Conservation (phyloP, 139 green algal species). For the Ettlia oleoabundans region DNA sequence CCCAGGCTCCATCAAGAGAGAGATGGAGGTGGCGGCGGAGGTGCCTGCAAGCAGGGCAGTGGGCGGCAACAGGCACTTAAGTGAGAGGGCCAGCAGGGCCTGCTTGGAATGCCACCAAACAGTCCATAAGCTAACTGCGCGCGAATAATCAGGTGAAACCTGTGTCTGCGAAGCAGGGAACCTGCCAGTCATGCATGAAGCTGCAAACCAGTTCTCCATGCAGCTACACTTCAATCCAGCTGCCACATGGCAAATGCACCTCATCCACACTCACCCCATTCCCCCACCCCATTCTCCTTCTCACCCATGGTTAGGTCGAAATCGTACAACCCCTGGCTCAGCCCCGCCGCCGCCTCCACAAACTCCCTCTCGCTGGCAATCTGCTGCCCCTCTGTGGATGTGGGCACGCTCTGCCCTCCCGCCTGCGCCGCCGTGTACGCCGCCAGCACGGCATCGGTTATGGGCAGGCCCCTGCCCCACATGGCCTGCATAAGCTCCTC, state of each 20-base stretch:
- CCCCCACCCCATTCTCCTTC: no score
- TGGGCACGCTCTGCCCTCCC: background rate
- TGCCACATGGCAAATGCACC: no score
- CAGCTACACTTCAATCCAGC: no score
- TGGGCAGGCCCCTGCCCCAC: background rate
- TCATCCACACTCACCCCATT: no score
- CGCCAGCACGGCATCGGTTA: conserved; percentile 36
- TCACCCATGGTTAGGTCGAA: conserved; percentile 56
- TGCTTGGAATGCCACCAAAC: no score
- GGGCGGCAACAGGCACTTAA: background rate
- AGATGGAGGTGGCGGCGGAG: conserved; percentile 39
- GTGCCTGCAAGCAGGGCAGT: conserved; percentile 27
- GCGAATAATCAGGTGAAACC: no score
- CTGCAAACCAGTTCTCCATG: no score
- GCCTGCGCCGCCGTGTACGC: conserved; percentile 41
- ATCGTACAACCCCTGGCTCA: conserved; percentile 47
- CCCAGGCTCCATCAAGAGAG: conserved; percentile 61
- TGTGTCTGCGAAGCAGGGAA: no score
- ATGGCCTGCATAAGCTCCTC: conserved; percentile 44
- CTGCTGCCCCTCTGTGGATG: background rate
- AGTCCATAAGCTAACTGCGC: no score
- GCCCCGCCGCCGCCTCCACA: conserved; percentile 33
- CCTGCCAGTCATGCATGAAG: no score
- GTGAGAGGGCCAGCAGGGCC: background rate
- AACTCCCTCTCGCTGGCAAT: conserved; percentile 35